A percentile compares a stretch with the other conserved stretches of the same genome.
These are phyloP conservation scores for Pythium sp. DNA, from an alignment of 352 stramenopile genomes.

Conservation along the genomic window DNA sequence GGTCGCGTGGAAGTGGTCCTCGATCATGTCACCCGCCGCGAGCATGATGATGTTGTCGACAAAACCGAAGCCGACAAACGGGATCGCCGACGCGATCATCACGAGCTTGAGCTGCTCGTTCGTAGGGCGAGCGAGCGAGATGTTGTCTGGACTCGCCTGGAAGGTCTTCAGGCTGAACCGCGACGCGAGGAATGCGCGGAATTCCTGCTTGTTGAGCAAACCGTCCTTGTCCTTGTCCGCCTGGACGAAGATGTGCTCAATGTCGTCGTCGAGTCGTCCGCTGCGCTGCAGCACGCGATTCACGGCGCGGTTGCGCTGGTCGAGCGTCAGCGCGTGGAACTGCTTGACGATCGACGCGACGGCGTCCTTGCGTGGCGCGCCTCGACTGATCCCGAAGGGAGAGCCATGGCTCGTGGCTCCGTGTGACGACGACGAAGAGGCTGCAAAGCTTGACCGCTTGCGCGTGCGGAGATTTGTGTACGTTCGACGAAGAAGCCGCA, in stretches of 20 bases:
- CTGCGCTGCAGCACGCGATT: slow-evolving; percentile 46
- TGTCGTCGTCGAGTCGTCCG: slow-evolving; percentile 40
- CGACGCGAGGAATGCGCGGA: slow-evolving; percentile 59
- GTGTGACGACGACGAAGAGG: neutral
- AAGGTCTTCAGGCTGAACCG: slow-evolving; percentile 63
- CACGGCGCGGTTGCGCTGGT: slow-evolving; percentile 51
- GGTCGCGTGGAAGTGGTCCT: slow-evolving; percentile 91
- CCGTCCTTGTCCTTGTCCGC: slow-evolving; percentile 72
- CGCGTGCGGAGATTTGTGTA: slow-evolving; percentile 18
- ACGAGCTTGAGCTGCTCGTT: slow-evolving; percentile 71
- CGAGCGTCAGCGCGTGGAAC: slow-evolving; percentile 59
- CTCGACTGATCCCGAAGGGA: slow-evolving; percentile 15
- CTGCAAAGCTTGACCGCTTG: slow-evolving; percentile 6
- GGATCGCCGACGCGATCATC: slow-evolving; percentile 74
- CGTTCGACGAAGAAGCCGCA: slow-evolving; percentile 19
- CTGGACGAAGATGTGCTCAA: slow-evolving; percentile 64
- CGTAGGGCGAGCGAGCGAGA: slow-evolving; percentile 39
- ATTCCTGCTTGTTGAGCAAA: slow-evolving; percentile 60
- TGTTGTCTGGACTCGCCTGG: slow-evolving; percentile 30
- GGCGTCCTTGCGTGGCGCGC: slow-evolving; percentile 22
- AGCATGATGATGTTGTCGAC: slow-evolving; percentile 88
- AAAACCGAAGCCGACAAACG: slow-evolving; percentile 83
- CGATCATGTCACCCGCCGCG: slow-evolving; percentile 92
- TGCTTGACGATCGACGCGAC: slow-evolving; percentile 47
- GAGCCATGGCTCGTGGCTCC: neutral